phyloP scores from a whole-genome alignment of 2,329 filamentous ascomycete genomes.

The Peltaster fructicola region DNA sequence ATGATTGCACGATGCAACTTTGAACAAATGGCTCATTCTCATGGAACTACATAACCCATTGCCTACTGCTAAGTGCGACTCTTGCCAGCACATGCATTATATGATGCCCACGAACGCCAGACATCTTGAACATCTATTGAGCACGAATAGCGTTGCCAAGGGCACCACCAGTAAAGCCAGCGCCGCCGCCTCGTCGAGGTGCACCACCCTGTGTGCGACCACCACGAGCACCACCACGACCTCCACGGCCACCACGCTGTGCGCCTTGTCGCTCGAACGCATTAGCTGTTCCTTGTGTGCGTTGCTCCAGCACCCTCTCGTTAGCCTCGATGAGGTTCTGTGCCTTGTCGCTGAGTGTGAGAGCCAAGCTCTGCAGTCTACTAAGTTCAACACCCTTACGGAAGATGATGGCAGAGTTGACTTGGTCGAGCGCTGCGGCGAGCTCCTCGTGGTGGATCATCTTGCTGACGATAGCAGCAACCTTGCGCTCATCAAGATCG shows the following conservation, averaged over 20 bases:
- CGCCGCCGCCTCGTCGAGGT: constrained; percentile 57
- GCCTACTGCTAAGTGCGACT: no score
- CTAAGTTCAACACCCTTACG: constrained; percentile 97
- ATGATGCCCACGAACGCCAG: no score
- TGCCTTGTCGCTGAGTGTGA: constrained; percentile 90
- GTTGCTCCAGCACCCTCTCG: constrained; percentile 90
- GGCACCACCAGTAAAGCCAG: constrained; percentile 67
- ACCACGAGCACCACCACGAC: constrained; percentile 38
- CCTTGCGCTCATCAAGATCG: constrained; percentile 78
- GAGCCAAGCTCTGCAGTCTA: constrained; percentile 81
- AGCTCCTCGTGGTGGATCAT: constrained; percentile 99
- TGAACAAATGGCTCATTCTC: no score
- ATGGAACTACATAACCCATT: no score
- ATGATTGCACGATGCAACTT: no score
- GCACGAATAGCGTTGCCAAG: constrained; percentile 41
- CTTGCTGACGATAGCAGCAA: constrained; percentile 87
- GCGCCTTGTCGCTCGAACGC: constrained; percentile 88
- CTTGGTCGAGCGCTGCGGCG: constrained; percentile 87
- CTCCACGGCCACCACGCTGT: constrained; percentile 49
- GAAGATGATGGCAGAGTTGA: constrained; percentile 96
- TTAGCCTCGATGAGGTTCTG: constrained; percentile 91
- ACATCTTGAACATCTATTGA: constrained; percentile 20
- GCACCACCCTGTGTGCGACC: constrained; percentile 37
- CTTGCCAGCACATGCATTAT: no score
- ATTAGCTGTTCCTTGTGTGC: constrained; percentile 87